A percentile compares a stretch with the other conserved stretches of the same genome.
Evolutionary conservation across 23 red algal species (phyloP).

Genomic region (Gracilaria domingensis): DNA sequence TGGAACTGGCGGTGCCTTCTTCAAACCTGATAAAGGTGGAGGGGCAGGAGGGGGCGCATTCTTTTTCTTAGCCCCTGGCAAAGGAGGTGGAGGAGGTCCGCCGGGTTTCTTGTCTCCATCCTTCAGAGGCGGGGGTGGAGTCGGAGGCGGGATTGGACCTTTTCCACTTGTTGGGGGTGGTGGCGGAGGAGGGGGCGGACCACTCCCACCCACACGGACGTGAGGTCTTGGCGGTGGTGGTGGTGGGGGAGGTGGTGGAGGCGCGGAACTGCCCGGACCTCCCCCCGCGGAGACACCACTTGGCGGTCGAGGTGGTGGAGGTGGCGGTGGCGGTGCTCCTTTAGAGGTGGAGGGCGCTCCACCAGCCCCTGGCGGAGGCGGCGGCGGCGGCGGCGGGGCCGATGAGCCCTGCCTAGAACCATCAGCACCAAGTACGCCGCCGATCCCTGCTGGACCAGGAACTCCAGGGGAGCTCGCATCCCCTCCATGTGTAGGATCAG

Average conservation of each 20-base stretch:
- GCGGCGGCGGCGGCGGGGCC: slow-evolving; percentile 50
- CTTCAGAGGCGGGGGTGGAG: slow-evolving; percentile 64
- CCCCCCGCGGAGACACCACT: background rate
- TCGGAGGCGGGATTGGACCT: slow-evolving; percentile 53
- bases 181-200: slow-evolving; percentile 41
- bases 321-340: slow-evolving; percentile 42
- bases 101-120: slow-evolving; percentile 14
- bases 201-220: background rate
- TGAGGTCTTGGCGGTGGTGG: slow-evolving; percentile 50
- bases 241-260: slow-evolving; percentile 71
- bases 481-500: slow-evolving; percentile 28
- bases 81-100: slow-evolving; percentile 36
- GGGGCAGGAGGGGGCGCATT: slow-evolving; percentile 41
- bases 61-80: slow-evolving; percentile 8
- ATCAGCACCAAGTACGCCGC: background rate
- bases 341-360: background rate
- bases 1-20: slow-evolving; percentile 24
- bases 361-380: slow-evolving; percentile 17
- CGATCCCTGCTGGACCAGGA: background rate
- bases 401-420: background rate
- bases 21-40: slow-evolving; percentile 20
- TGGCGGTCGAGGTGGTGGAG: slow-evolving; percentile 71
- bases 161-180: slow-evolving; percentile 43
- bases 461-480: background rate
- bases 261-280: background rate